Percentiles rank a stretch among this genome's conserved stretches.
Conservation (phyloP, 1,284 basidiomycete genomes). For the Cutaneotrichosporon sp. region DNA sequence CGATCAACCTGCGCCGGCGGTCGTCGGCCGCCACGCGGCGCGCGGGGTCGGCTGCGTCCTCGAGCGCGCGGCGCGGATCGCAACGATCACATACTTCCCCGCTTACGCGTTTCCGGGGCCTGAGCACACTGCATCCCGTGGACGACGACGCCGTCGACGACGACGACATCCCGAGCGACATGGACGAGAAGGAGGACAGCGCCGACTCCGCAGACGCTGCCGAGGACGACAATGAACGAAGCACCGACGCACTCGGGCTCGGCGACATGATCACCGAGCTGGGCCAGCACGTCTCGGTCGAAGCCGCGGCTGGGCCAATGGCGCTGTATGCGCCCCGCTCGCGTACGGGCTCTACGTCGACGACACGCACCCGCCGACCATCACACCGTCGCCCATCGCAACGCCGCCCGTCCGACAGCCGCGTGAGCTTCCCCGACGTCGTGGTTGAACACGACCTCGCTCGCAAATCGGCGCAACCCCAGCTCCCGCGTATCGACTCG, state of each 20-base stretch:
- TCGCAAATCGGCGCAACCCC: neutral
- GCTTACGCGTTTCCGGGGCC: neutral
- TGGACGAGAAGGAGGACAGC: neutral
- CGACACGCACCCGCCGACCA: neutral
- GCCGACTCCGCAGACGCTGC: too few relatives aligned
- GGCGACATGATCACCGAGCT: constrained; percentile 14
- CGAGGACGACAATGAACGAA: neutral
- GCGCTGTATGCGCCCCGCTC: constrained; percentile 10
- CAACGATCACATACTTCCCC: neutral
- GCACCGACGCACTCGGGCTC: neutral
- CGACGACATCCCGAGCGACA: neutral
- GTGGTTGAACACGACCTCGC: constrained; percentile 7
- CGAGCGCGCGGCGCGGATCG: neutral
- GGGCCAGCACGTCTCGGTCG: constrained; percentile 10
- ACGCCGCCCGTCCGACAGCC: neutral
- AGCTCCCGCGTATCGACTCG: constrained; percentile 17
- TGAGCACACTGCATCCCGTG: neutral
- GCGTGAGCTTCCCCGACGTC: neutral
- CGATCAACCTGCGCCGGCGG: constrained; percentile 1
- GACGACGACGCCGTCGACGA: constrained; percentile 1
- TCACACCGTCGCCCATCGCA: neutral
- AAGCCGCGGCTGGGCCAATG: constrained; percentile 10
- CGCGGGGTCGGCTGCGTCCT: neutral
- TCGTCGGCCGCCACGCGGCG: neutral
- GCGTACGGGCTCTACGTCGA: constrained; percentile 9